phyloP scores from a whole-genome alignment of 352 stramenopile species.

The Phytopythium cucurbitacearum region DNA sequence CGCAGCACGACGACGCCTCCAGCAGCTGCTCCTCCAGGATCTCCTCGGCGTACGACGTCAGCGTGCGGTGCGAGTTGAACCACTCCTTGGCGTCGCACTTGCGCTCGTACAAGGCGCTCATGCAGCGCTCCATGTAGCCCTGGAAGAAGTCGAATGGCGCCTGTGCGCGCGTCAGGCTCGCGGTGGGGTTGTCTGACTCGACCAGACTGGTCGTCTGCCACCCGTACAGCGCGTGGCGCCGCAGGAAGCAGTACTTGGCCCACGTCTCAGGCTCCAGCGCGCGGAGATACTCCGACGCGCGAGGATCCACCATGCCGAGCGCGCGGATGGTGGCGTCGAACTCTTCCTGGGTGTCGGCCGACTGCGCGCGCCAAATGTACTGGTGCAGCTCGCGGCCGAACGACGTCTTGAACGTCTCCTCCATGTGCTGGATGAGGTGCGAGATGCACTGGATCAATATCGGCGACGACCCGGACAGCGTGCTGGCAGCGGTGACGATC shows the following conservation, averaged over 20 bases:
- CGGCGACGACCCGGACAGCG: conserved; percentile 20
- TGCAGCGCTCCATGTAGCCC: conserved; percentile 42
- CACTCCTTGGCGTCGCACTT: conserved; percentile 31
- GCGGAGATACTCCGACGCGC: conserved; percentile 16
- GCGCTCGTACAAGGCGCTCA: conserved; percentile 32
- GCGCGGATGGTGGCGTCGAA: conserved; percentile 20
- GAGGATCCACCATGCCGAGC: conserved; percentile 13
- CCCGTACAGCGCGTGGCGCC: conserved; percentile 27
- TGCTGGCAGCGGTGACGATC: conserved; percentile 20
- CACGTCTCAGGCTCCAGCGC: conserved; percentile 22
- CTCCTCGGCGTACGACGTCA: conserved; percentile 35
- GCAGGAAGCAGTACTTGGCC: conserved; percentile 37
- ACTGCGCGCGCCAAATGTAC: conserved; percentile 25
- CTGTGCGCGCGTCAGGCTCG: conserved; percentile 14
- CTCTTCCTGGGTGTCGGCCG: conserved; percentile 22
- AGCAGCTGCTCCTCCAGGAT: conserved; percentile 22
- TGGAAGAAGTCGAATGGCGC: conserved; percentile 44
- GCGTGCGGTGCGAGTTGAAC: conserved; percentile 12
- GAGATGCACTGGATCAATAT: conserved; percentile 38
- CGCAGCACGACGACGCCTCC: conserved; percentile 27
- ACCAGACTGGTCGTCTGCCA: conserved; percentile 29
- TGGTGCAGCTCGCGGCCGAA: conserved; percentile 13
- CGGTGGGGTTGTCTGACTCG: conserved; percentile 14
- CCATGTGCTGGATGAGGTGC: conserved; percentile 22
- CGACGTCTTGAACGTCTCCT: conserved; percentile 23